Percentiles rank a stretch among this genome's conserved stretches.
phyloP scores from a whole-genome alignment of 108 stramenopile species.

The Cyclotella atomus region DNA sequence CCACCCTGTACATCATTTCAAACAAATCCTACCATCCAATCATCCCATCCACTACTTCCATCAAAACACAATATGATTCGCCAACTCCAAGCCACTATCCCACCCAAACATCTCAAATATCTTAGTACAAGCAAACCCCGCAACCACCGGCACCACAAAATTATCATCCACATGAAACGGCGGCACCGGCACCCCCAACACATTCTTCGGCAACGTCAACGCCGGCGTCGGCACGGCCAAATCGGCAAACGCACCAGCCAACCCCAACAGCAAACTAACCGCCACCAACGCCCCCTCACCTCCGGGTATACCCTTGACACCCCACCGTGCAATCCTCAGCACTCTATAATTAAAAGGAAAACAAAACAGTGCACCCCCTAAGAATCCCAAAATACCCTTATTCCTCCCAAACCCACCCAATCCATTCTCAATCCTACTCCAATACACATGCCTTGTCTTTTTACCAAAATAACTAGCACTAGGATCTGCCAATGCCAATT shows the following conservation, averaged over 20 bases:
- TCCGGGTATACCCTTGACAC: conserved; percentile 30
- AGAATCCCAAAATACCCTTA: conserved; percentile 83
- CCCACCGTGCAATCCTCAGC: conserved; percentile 65
- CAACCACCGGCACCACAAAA: conserved; percentile 76
- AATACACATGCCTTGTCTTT: conserved; percentile 78
- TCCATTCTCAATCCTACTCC: conserved; percentile 81
- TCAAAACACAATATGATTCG: conserved; percentile 52
- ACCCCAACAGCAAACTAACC: conserved; percentile 64
- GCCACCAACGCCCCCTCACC: conserved; percentile 37
- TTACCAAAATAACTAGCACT: conserved; percentile 80
- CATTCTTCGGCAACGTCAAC: conserved; percentile 72
- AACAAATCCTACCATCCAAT: too few species aligned
- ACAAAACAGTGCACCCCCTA: conserved; percentile 80
- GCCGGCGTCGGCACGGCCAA: conserved; percentile 86
- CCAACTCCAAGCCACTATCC: conserved; percentile 50
- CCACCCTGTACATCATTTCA: too few species aligned
- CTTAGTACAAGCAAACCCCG: conserved; percentile 70
- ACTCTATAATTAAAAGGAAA: conserved; percentile 80
- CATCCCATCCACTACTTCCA: too few species aligned
- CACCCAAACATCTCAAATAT: conserved; percentile 63
- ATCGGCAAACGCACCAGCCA: conserved; percentile 89
- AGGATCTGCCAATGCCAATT: conserved; percentile 87
- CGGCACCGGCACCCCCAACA: conserved; percentile 71
- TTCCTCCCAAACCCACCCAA: conserved; percentile 84
- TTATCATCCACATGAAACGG: conserved; percentile 93